Conservation (phyloP, 768 basidiomycete genomes). For the Leucocoprinus sp. region DNA sequence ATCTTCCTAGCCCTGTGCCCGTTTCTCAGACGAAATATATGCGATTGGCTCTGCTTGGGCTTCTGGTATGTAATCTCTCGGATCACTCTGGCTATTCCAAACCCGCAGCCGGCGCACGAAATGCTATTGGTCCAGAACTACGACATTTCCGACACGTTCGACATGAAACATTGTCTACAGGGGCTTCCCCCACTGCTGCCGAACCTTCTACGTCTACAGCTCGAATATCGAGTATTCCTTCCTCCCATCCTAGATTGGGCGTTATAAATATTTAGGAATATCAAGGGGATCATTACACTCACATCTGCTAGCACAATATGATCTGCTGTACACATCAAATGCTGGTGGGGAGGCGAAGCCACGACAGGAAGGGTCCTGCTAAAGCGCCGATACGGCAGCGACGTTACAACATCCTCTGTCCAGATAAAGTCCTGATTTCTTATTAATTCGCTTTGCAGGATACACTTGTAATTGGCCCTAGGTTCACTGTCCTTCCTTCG, state of each 20-base stretch:
- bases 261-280: background rate
- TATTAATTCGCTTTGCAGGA: background rate
- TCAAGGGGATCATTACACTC: slow-evolving; percentile 16
- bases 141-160: background rate
- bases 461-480: background rate
- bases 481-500: slow-evolving; percentile 4
- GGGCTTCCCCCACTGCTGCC: background rate
- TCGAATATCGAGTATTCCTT: slow-evolving; percentile 23
- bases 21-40: slow-evolving; percentile 10
- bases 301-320: slow-evolving; percentile 44
- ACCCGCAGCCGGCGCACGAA: background rate
- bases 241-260: slow-evolving; percentile 10
- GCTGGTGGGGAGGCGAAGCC: slow-evolving; percentile 12
- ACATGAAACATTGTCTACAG: background rate
- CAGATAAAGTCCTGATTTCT: slow-evolving; percentile 29
- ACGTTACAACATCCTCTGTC: slow-evolving; percentile 30
- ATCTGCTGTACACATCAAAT: slow-evolving; percentile 52
- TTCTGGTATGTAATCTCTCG: slow-evolving; percentile 2
- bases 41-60: slow-evolving; percentile 8
- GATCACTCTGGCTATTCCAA: background rate
- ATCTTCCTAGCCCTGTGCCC: slow-evolving; percentile 11
- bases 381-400: slow-evolving; percentile 37
- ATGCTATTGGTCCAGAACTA: background rate
- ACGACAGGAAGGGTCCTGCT: slow-evolving; percentile 19
- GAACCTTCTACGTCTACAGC: slow-evolving; percentile 17